phyloP scores from a whole-genome alignment of 2,329 filamentous ascomycete genomes.

The Colletotrichum somersetense region DNA sequence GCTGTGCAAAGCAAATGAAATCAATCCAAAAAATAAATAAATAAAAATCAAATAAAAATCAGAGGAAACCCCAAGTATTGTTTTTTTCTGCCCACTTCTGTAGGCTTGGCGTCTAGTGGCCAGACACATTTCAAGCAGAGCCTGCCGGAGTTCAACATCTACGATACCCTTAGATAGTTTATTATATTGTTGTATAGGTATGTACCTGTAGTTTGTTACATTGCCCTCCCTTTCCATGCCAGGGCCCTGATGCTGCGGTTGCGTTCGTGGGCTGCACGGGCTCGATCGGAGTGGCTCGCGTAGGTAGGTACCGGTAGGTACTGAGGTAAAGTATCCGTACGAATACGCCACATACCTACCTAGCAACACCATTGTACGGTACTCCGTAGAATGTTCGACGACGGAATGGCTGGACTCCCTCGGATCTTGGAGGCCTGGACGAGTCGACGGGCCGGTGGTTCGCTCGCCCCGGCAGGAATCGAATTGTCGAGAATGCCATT shows the following conservation, averaged over 20 bases:
- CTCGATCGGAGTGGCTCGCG: constrained; percentile 8
- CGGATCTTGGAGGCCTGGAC: neutral
- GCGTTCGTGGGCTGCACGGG: constrained; percentile 8
- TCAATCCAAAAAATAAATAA: neutral
- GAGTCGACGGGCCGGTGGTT: constrained; percentile 11
- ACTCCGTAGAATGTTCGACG: constrained; percentile 20
- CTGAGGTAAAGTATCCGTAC: no score
- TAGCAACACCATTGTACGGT: no score
- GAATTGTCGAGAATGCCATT: constrained; percentile 42
- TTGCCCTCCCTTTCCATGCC: neutral
- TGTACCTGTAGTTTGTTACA: neutral
- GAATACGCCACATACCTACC: no score
- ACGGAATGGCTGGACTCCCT: constrained; percentile 19
- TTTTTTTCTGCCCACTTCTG: constrained; percentile 10
- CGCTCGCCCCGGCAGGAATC: constrained; percentile 32
- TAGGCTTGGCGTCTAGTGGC: constrained; percentile 26
- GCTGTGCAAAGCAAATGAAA: constrained; percentile 33
- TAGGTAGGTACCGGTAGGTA: no score
- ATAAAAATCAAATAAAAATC: no score
- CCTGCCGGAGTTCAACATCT: neutral
- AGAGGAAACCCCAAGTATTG: neutral
- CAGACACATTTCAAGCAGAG: neutral
- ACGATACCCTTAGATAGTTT: neutral
- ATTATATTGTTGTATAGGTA: no score
- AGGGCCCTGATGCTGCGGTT: constrained; percentile 20